Conservation (phyloP, 257 asterid genomes). For the Solanum rostratum region DNA sequence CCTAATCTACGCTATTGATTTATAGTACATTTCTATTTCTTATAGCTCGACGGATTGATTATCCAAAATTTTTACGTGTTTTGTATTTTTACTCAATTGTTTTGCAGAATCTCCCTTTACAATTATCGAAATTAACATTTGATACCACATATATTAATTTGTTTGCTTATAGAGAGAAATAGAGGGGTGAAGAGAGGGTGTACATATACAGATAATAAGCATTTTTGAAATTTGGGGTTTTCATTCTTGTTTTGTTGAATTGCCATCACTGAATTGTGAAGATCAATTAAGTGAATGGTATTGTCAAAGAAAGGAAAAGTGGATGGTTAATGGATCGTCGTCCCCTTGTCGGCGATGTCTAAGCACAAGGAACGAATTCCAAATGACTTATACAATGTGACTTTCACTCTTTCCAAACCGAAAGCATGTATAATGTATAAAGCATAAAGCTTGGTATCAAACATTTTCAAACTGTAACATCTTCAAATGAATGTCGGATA, state of each 20-base stretch:
- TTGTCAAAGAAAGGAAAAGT: neutral
- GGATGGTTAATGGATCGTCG: slow-evolving; percentile 31
- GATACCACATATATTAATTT: neutral
- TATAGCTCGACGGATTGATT: too few species aligned
- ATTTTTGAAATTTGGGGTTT: neutral
- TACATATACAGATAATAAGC: neutral
- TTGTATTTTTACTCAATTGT: too few species aligned
- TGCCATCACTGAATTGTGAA: neutral
- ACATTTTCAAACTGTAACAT: too few species aligned
- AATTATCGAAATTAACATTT: neutral
- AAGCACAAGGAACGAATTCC: too few species aligned
- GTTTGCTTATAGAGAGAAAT: neutral
- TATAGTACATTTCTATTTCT: neutral
- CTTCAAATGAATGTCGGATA: too few species aligned
- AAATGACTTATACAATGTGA: too few species aligned
- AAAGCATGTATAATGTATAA: too few species aligned
- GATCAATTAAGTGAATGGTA: neutral
- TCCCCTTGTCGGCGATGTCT: slow-evolving; percentile 16
- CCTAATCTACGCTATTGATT: neutral
- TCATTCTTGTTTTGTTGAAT: neutral
- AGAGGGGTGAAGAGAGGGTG: neutral
- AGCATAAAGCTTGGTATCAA: too few species aligned
- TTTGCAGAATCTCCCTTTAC: neutral
- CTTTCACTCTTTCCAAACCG: too few species aligned
- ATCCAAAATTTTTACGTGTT: too few species aligned